Conservation (phyloP, 495 filamentous ascomycete genomes). For the Hypomontagnella monticulosa region DNA sequence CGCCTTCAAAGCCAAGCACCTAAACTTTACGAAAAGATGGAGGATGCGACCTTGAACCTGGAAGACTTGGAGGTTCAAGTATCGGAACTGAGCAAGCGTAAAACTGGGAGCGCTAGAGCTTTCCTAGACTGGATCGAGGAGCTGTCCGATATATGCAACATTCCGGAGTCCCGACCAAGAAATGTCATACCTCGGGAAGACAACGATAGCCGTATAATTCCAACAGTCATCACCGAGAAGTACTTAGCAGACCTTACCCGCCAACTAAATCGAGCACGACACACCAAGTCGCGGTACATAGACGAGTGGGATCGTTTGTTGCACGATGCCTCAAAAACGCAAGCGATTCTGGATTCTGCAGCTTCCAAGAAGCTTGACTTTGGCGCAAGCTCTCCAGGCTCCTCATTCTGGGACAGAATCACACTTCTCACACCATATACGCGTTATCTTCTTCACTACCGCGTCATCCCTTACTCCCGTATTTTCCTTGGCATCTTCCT, state of each 20-base stretch:
- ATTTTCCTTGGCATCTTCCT: constrained; percentile 71
- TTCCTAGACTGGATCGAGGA: constrained; percentile 97
- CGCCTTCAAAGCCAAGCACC: constrained; percentile 82
- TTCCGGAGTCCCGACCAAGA: constrained; percentile 70
- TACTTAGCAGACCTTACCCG: constrained; percentile 91
- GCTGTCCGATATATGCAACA: constrained; percentile 74
- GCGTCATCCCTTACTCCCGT: constrained; percentile 71
- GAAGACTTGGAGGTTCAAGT: constrained; percentile 86
- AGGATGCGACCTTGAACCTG: constrained; percentile 81
- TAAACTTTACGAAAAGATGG: constrained; percentile 83
- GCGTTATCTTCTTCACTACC: constrained; percentile 78
- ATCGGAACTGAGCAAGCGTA: constrained; percentile 76
- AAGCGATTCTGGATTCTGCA: constrained; percentile 85
- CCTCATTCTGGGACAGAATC: constrained; percentile 62
- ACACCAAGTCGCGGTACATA: constrained; percentile 82
- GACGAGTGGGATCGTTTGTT: constrained; percentile 87
- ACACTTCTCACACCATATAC: constrained; percentile 84
- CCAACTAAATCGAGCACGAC: constrained; percentile 79
- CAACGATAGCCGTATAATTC: constrained; percentile 58
- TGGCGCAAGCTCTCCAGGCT: constrained; percentile 63
- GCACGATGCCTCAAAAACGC: constrained; percentile 73
- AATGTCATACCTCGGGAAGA: constrained; percentile 51
- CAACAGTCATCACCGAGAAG: constrained; percentile 88
- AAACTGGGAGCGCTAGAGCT: constrained; percentile 80
- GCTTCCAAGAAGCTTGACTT: constrained; percentile 84